Base-by-base conservation (phyloP, 805 yeast genomes). In the Candida manassasensis region DNA sequence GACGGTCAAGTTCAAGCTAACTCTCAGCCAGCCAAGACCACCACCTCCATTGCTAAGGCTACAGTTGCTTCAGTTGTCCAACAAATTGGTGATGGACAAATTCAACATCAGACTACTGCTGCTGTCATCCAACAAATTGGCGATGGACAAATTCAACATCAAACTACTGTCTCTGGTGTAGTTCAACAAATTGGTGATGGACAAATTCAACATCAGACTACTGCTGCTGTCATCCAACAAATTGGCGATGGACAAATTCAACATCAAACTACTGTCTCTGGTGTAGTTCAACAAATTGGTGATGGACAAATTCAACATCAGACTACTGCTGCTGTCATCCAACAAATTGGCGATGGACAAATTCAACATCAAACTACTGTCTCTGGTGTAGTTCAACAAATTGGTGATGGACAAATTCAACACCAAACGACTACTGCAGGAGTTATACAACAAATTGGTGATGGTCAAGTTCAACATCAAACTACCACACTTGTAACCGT, bases 101-200 rank as follows among this genome's bases (percentile, higher is more conserved):
- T 49, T 27, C 61, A 50, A 44, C 61, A 32, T 29, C 52, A 49
- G 35, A 44, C 68, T n/a, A 53, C 67, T 21, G 45, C 63, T 26
- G 53, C 61, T 17, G 71, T 27, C 54, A 69, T 22, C 55, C 42
- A 45, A 34, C 67, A 60, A 46, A 69, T 69, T 32, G 57, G 61
- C 29, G 75, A 70, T 44, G 75, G 75, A 36, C 75, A 70, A 54
- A 58, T 69, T 40, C 63, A 58, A 49, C 63, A 35, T 48, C 76
- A 48, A 35, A 44, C 67, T 12, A 54, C 73, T 27, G 58, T 63
- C 27, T 53, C 60, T 27, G 58, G 63, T 26, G 53, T 59, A 55
- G 69, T 18, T 56, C 48, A 47, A 40, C 66, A 61, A 46, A 50
- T 55, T 26, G 34, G 42, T 19, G 63, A 62, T 34, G 68, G 67